Evolutionary conservation across 345 rosid genomes (phyloP).

Genomic region (Turritis glabra): DNA sequence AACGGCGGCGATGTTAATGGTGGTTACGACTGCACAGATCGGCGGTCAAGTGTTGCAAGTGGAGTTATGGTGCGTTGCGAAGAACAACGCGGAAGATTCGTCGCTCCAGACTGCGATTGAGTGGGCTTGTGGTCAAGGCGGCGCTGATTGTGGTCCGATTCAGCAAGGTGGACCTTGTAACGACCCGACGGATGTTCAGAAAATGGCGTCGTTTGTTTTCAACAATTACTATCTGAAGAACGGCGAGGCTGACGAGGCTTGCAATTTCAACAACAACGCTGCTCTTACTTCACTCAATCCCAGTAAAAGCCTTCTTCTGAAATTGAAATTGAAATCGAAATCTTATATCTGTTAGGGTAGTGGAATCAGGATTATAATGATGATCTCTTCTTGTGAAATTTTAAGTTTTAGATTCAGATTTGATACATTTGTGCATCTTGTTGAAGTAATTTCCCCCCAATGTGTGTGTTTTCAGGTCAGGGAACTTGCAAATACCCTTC

Average conservation of each 20-base stretch:
- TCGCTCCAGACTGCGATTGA: slow-evolving; percentile 80
- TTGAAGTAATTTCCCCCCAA: slow-evolving; percentile 1
- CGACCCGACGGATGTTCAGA: slow-evolving; percentile 56
- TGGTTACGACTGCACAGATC: slow-evolving; percentile 22
- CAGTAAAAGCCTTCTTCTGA: slow-evolving; percentile 48
- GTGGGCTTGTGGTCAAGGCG: slow-evolving; percentile 85
- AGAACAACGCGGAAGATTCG: slow-evolving; percentile 59
- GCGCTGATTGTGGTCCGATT: slow-evolving; percentile 73
- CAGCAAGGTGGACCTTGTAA: slow-evolving; percentile 65
- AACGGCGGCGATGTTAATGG: slow-evolving; percentile 14
- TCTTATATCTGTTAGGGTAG: neutral
- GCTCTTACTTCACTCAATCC: slow-evolving; percentile 81
- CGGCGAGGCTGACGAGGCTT: slow-evolving; percentile 66
- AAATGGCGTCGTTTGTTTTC: slow-evolving; percentile 86
- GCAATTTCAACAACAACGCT: slow-evolving; percentile 83
- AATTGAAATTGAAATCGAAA: too few relatives aligned
- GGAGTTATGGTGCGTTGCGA: slow-evolving; percentile 75
- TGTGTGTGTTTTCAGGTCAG: slow-evolving; percentile 33
- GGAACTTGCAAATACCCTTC: slow-evolving; percentile 41
- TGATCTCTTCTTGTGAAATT: neutral
- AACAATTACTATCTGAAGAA: slow-evolving; percentile 78
- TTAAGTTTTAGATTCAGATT: neutral
- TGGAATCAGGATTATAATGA: neutral
- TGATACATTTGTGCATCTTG: slow-evolving; percentile 1
- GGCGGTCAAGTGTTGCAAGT: slow-evolving; percentile 31